Evolutionary conservation across 1,139 yeast genomes (phyloP), one percentile per base, ranked within the genome.

Genomic region (Blastobotrys malaysiensis): DNA sequence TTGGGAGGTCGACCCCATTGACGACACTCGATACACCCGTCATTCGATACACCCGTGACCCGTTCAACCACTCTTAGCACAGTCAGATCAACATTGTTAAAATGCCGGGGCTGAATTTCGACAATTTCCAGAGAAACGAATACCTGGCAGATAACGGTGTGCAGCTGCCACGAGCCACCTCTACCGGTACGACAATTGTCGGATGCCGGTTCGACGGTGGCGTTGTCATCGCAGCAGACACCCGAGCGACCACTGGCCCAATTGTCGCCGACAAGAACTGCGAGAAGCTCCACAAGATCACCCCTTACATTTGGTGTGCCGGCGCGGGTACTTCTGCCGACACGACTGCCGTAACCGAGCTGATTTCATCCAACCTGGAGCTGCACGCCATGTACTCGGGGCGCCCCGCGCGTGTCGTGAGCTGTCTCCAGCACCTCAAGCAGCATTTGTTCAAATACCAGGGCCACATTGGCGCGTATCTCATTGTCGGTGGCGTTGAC

Each of bases 261-360:
- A 90, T 93, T 64, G 98, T 93, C 39, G 99, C 99, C 14, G 98
- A 93, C 74, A 91, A 93, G 77, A 93, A 93, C 76, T 91, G 98
- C 78, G 97, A 91, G 69, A 93, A 93, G 74, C 78, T 93, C 61
- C 99, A 93, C 74, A 77, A 96, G 65, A 81, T 93, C 64, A 81
- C 97, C 1, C 97, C 99, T 11, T 81, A 80, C 68, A 93, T 93
- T 67, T 93, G 99, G 99, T 93, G 98, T 82, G 97, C 97, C 53
- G 99, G 99, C 65, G 99, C 99, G 3, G 99, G 99, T 71, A 93
- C 99, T 18, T 99, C 99, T 48, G 99, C 99, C n/a, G 99, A 93
- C 70, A 93, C 97, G 9, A 98, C 93, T 70, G 86, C 87, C 88
- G 96, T 88, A 26, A 93, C 99, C 5, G 96, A 89, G 71, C 78